These are phyloP conservation scores for Beta macrorhiza DNA, from an alignment of 179 eudicot species.

Conservation along the genomic window DNA sequence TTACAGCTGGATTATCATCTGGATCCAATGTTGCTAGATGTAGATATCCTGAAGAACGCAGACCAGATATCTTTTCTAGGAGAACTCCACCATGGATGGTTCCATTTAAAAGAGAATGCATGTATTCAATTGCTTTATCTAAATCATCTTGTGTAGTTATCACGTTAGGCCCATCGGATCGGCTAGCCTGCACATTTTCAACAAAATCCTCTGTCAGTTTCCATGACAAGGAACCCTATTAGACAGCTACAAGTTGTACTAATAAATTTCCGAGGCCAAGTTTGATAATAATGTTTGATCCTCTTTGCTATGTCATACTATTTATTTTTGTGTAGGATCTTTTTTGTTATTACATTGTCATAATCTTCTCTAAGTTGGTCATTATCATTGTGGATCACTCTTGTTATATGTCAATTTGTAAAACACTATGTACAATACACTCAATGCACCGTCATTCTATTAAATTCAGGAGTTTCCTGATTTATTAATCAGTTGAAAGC, in stretches of 20 bases:
- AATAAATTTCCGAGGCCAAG: not conserved
- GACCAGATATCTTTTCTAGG: constrained; percentile 61
- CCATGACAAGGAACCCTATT: not conserved
- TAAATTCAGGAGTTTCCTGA: no score
- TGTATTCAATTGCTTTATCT: constrained; percentile 24
- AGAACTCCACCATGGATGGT: constrained; percentile 43
- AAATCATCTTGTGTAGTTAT: constrained; percentile 28
- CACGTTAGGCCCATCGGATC: constrained; percentile 12
- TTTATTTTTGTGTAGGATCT: not conserved
- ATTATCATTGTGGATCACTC: not conserved
- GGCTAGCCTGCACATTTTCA: constrained; percentile 23
- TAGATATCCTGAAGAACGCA: constrained; percentile 56
- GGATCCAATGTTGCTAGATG: constrained; percentile 46
- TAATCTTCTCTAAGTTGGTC: not conserved
- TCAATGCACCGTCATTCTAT: no score
- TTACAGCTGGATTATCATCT: constrained; percentile 60
- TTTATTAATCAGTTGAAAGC: no score
- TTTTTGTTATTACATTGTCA: not conserved
- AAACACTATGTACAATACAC: no score
- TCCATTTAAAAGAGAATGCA: constrained; percentile 27
- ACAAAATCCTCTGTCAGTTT: constrained; percentile 9
- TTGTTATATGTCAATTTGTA: not conserved
- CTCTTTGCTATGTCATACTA: not conserved
- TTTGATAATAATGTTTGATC: not conserved
- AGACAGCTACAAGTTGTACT: not conserved